Evolutionary conservation across 192 early-diverging fungal species (phyloP).

Genomic region (Coemansia sp.): DNA sequence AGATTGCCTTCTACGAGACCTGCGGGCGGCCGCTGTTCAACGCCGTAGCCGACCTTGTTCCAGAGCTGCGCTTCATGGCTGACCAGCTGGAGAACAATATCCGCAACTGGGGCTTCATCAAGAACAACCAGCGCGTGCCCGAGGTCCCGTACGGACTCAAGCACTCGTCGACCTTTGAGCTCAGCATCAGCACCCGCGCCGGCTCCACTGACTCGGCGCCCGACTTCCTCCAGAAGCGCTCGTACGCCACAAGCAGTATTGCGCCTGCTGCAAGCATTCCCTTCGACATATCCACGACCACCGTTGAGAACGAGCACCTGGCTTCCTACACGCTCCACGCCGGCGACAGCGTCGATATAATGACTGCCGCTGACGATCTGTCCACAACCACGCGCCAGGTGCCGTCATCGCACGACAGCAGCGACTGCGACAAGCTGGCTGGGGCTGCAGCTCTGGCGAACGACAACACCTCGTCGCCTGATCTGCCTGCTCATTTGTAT

Average conservation of each 20-base stretch:
- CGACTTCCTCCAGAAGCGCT: conserved; percentile 45
- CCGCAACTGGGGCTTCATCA: conserved; percentile 52
- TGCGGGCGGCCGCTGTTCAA: conserved; percentile 55
- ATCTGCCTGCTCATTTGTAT: conserved; percentile 19
- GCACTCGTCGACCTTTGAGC: conserved; percentile 43
- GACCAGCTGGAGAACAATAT: conserved; percentile 56
- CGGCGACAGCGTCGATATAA: conserved; percentile 4
- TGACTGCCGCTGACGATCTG: not conserved
- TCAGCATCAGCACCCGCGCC: conserved; percentile 47
- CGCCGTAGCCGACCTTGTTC: conserved; percentile 48
- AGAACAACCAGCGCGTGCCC: conserved; percentile 45
- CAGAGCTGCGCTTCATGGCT: conserved; percentile 47
- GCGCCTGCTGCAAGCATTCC: conserved; percentile 3
- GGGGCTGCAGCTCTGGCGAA: not conserved
- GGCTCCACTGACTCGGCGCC: conserved; percentile 53
- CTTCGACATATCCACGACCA: conserved; percentile 7
- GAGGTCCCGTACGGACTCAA: conserved; percentile 52
- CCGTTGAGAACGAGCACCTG: conserved; percentile 16
- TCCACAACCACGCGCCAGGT: conserved; percentile 4
- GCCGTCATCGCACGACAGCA: conserved; percentile 2
- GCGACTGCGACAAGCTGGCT: not conserved
- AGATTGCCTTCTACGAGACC: conserved; percentile 53
- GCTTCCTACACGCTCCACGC: conserved; percentile 47
- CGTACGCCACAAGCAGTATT: conserved; percentile 12
- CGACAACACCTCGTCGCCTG: not conserved